Conservation (phyloP, 2,329 filamentous ascomycete species). For the Alternaria postmessia region DNA sequence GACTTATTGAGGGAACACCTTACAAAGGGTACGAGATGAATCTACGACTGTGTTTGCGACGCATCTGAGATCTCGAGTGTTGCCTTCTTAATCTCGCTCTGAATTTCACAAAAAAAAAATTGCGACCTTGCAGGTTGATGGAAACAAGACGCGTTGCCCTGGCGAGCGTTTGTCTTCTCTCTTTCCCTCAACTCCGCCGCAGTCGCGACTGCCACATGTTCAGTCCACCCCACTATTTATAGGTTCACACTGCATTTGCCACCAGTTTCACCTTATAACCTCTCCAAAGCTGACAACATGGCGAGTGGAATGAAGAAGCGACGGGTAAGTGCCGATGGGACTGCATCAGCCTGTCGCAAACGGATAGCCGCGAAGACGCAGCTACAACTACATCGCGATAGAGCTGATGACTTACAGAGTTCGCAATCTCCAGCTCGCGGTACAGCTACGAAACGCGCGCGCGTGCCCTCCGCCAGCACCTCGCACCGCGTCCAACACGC, state of each 20-base stretch:
- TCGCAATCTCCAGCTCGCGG: neutral
- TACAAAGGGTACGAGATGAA: neutral
- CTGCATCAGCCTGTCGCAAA: too few species aligned
- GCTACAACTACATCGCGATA: neutral
- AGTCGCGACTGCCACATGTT: neutral
- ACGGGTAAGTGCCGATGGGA: neutral
- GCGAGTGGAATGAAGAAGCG: slow-evolving; percentile 12
- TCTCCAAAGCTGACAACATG: slow-evolving; percentile 6
- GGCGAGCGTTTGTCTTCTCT: neutral
- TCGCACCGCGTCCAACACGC: neutral
- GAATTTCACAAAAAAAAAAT: neutral
- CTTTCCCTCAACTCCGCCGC: neutral
- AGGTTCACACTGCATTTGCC: too few species aligned
- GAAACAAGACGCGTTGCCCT: neutral
- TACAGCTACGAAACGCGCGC: slow-evolving; percentile 8
- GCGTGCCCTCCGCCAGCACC: neutral
- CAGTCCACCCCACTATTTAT: neutral
- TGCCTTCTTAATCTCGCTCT: neutral
- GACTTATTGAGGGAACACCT: neutral
- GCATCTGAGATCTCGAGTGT: neutral
- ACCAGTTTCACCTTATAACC: too few species aligned
- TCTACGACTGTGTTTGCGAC: neutral
- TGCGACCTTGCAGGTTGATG: neutral
- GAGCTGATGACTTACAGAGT: neutral
- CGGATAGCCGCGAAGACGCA: too few species aligned